A percentile compares a stretch with the other conserved stretches of the same genome.
These are phyloP conservation scores for Vitis vinifera DNA, from an alignment of 164 flowering plant genomes.

Conservation along the genomic window DNA sequence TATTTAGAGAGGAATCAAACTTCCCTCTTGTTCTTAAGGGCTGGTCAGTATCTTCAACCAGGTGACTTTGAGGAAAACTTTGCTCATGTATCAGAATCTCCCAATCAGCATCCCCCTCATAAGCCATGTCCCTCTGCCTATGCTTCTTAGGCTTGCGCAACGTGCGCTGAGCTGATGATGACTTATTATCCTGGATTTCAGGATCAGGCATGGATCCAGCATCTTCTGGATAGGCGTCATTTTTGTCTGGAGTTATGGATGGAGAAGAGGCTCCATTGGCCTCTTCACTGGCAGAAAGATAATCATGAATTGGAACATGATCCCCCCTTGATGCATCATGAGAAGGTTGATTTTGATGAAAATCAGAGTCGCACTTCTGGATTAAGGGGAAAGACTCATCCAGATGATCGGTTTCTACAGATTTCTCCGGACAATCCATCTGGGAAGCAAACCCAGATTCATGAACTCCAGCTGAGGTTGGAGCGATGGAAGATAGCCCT, in stretches of 20 bases:
- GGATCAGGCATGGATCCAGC: conserved; percentile 30
- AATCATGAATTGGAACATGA: conserved; percentile 21
- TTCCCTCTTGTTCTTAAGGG: conserved; percentile 39
- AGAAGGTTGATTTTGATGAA: conserved; percentile 17
- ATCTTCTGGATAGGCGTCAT: conserved; percentile 43
- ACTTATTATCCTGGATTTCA: conserved; percentile 38
- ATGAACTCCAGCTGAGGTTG: conserved; percentile 11
- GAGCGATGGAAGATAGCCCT: conserved; percentile 14
- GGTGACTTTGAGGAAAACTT: conserved; percentile 37
- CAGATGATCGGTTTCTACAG: conserved; percentile 1
- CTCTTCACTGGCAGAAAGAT: conserved; percentile 29
- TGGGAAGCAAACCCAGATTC: conserved; percentile 11
- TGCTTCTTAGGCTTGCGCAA: conserved; percentile 60
- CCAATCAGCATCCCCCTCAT: conserved; percentile 96
- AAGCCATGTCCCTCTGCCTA: conserved; percentile 91
- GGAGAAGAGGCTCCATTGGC: conserved; percentile 32
- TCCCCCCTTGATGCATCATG: conserved; percentile 20
- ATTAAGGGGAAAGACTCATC: conserved; percentile 4
- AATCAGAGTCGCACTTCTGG: background rate
- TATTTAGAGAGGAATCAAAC: conserved; percentile 32
- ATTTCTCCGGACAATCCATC: conserved; percentile 12
- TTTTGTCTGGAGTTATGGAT: conserved; percentile 28
- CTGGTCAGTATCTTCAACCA: conserved; percentile 27
- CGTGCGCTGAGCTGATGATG: conserved; percentile 41
- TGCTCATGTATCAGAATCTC: conserved; percentile 58